Evolutionary conservation across 768 basidiomycete species (phyloP).

Genomic region (Phanerochaete sordida): DNA sequence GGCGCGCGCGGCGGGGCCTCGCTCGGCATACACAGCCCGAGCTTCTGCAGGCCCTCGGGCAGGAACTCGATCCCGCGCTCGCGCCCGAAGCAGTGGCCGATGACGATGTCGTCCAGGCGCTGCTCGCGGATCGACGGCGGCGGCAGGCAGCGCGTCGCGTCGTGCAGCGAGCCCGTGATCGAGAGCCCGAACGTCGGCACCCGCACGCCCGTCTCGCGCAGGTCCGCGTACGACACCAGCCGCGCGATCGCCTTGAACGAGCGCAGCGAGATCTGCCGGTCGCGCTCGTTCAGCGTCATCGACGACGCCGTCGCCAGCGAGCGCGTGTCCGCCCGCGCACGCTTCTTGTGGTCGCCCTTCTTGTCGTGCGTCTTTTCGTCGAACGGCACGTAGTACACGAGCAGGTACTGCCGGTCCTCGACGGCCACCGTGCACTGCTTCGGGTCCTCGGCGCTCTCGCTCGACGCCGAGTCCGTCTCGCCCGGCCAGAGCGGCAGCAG

Average conservation of each 20-base stretch:
- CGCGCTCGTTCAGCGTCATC: slow-evolving; percentile 30
- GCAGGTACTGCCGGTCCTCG: slow-evolving; percentile 62
- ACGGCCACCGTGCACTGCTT: slow-evolving; percentile 34
- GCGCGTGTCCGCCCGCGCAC: slow-evolving; percentile 24
- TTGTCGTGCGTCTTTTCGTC: slow-evolving; percentile 22
- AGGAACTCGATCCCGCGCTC: slow-evolving; percentile 72
- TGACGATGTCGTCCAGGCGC: slow-evolving; percentile 39
- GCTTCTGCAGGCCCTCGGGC: slow-evolving; percentile 72
- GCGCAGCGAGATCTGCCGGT: slow-evolving; percentile 49
- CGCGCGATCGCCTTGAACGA: slow-evolving; percentile 75
- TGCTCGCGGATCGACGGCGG: slow-evolving; percentile 33
- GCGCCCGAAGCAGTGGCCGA: slow-evolving; percentile 61
- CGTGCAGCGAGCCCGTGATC: slow-evolving; percentile 56
- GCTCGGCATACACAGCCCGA: slow-evolving; percentile 55
- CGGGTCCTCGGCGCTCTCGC: slow-evolving; percentile 17
- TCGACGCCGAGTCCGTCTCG: slow-evolving; percentile 51
- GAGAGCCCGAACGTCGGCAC: slow-evolving; percentile 69
- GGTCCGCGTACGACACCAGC: slow-evolving; percentile 66
- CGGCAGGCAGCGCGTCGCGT: slow-evolving; percentile 30
- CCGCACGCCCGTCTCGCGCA: slow-evolving; percentile 70
- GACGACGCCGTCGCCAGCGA: slow-evolving; percentile 24
- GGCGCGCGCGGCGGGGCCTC: slow-evolving; percentile 16
- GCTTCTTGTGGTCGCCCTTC: slow-evolving; percentile 40
- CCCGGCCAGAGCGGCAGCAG: slow-evolving; percentile 82
- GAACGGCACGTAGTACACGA: slow-evolving; percentile 77